Conservation (phyloP, 495 filamentous ascomycete genomes). For the Saxispiralis lemnorum region DNA sequence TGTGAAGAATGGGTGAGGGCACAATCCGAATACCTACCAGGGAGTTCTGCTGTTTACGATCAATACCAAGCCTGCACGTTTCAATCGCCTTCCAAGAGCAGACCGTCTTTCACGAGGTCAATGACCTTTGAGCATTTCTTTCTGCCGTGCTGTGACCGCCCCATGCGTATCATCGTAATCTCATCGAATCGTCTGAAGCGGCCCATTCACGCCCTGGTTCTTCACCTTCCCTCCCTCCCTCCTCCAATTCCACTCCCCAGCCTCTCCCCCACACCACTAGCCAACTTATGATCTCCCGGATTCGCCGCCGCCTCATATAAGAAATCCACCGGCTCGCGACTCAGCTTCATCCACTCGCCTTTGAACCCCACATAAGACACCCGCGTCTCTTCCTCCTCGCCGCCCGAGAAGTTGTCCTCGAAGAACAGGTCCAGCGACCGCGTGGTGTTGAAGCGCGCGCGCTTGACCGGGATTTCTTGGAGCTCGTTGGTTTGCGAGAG, state of each 20-base stretch:
- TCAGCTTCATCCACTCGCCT: slow-evolving; percentile 76
- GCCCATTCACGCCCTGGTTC: not conserved
- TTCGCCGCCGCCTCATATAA: slow-evolving; percentile 89
- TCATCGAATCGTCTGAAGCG: not conserved
- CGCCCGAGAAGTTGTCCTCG: slow-evolving; percentile 44
- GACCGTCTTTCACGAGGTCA: too few relatives aligned
- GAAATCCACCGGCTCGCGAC: slow-evolving; percentile 64
- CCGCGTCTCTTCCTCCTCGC: slow-evolving; percentile 57
- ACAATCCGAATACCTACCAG: not conserved
- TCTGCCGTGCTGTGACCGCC: too few relatives aligned
- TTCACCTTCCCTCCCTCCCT: slow-evolving; percentile 11
- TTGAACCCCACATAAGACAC: slow-evolving; percentile 79
- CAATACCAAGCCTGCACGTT: too few relatives aligned
- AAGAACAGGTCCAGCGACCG: slow-evolving; percentile 68
- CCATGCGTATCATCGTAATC: not conserved
- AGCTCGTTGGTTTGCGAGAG: slow-evolving; percentile 63
- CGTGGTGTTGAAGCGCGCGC: slow-evolving; percentile 74
- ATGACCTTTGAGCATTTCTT: too few relatives aligned
- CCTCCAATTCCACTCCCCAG: slow-evolving; percentile 31
- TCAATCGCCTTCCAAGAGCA: too few relatives aligned
- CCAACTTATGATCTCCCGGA: slow-evolving; percentile 54
- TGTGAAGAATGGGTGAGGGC: slow-evolving; percentile 24
- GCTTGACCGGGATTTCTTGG: slow-evolving; percentile 67
- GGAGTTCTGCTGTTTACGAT: too few relatives aligned
- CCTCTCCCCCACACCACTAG: slow-evolving; percentile 24